Evolutionary conservation across 768 basidiomycete genomes (phyloP).

Genomic region (Phlegmacium glaucopus): DNA sequence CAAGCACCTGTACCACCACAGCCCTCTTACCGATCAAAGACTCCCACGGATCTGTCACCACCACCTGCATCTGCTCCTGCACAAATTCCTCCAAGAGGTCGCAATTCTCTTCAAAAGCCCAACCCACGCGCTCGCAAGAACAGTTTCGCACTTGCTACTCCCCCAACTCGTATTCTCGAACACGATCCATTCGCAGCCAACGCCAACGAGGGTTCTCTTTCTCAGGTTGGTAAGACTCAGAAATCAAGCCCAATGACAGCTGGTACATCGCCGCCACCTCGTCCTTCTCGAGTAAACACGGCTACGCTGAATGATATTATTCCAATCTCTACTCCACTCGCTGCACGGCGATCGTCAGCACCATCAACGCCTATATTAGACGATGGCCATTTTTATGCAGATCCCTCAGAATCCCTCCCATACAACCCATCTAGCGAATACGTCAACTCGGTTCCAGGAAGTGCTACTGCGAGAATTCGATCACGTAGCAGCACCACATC

Average conservation of each 20-base stretch:
- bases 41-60: constrained; percentile 43
- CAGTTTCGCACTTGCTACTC: constrained; percentile 37
- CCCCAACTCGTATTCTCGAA: constrained; percentile 39
- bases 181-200: constrained; percentile 58
- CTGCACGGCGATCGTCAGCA: constrained; percentile 50
- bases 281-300: constrained; percentile 84
- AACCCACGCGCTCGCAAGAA: constrained; percentile 52
- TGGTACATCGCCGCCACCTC: constrained; percentile 59
- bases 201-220: constrained; percentile 28
- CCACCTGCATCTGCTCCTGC: constrained; percentile 21
- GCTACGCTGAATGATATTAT: constrained; percentile 77
- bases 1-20: constrained; percentile 37
- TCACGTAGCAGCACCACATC: constrained; percentile 47
- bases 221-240: constrained; percentile 24
- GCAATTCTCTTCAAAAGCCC: constrained; percentile 64
- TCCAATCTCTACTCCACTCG: constrained; percentile 36
- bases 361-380: constrained; percentile 34
- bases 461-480: constrained; percentile 24
- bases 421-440: constrained; percentile 29
- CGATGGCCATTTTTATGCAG: constrained; percentile 41
- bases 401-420: constrained; percentile 41
- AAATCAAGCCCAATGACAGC: constrained; percentile 33
- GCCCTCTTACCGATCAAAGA: constrained; percentile 40
- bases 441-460: constrained; percentile 17
- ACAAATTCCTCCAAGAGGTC: constrained; percentile 32